Conservation (phyloP, 257 asterid genomes). For the Solanum sejunctum region DNA sequence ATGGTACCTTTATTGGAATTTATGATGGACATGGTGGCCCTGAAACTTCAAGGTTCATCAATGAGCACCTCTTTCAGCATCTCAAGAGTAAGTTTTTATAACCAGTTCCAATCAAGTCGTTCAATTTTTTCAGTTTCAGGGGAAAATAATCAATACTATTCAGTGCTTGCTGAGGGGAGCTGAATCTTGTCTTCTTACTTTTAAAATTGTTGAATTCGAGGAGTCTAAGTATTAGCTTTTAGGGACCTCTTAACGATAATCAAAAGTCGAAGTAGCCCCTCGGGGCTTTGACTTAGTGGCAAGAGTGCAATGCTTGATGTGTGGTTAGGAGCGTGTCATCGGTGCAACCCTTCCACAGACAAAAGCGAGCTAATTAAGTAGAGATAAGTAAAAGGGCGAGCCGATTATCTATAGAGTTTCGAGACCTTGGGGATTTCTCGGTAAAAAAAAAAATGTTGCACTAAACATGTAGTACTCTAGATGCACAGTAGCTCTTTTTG, state of each 20-base stretch:
- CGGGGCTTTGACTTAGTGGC: background rate
- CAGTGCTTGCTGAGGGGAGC: background rate
- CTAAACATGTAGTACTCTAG: background rate
- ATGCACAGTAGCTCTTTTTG: background rate
- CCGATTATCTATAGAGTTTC: background rate
- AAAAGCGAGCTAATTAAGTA: background rate
- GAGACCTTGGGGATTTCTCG: background rate
- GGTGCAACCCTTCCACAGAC: background rate
- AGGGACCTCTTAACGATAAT: background rate
- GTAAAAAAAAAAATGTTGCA: background rate
- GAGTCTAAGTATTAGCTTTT: background rate
- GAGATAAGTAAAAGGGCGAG: background rate
- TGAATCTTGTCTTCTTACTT: background rate
- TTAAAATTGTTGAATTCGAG: background rate
- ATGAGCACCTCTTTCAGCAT: slow-evolving; percentile 45
- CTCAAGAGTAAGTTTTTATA: slow-evolving; percentile 41
- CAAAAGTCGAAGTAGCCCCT: background rate
- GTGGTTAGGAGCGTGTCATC: background rate
- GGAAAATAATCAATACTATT: background rate
- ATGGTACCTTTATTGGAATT: slow-evolving; percentile 55
- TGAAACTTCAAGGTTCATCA: slow-evolving; percentile 52
- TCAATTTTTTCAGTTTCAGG: background rate
- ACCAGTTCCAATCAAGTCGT: background rate
- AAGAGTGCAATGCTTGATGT: background rate
- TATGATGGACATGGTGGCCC: slow-evolving; percentile 77